A percentile compares a stretch with the other conserved stretches of the same genome.
Evolutionary conservation across 2,329 filamentous ascomycete species (phyloP).

Genomic region (Raffaelea ambrosiae): DNA sequence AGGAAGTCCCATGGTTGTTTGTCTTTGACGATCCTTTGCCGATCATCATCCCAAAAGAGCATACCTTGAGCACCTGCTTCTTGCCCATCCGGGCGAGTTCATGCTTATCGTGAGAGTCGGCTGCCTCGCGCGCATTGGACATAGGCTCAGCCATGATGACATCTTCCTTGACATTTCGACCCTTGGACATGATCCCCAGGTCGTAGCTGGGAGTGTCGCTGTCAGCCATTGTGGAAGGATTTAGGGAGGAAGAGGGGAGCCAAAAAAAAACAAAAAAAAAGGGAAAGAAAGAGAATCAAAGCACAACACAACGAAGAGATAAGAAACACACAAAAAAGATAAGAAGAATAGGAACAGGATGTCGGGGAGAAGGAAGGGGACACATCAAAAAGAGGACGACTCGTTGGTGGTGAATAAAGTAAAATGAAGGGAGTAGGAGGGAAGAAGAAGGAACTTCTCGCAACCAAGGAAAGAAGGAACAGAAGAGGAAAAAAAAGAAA

Average conservation of each 20-base stretch:
- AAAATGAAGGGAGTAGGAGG: not conserved
- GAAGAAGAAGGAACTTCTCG: not conserved
- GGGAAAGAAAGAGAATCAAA: not conserved
- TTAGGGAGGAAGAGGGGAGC: not conserved
- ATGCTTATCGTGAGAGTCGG: not conserved
- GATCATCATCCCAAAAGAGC: not conserved
- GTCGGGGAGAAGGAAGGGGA: too few relatives aligned
- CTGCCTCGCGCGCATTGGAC: not conserved
- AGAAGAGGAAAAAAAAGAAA: not conserved
- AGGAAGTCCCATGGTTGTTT: too few relatives aligned
- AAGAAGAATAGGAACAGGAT: too few relatives aligned
- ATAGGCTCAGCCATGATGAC: not conserved
- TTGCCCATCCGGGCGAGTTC: not conserved
- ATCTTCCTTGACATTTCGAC: not conserved
- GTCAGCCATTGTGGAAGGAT: too few relatives aligned
- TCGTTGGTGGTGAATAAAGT: too few relatives aligned
- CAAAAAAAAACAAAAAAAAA: not conserved
- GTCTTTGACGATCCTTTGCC: too few relatives aligned
- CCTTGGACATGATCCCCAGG: not conserved
- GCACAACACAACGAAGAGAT: not conserved
- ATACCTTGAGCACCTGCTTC: not conserved
- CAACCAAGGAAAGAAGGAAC: not conserved
- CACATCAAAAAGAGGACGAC: too few relatives aligned
- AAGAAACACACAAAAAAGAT: not conserved
- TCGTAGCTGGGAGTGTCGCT: too few relatives aligned